Conservation (phyloP, 768 basidiomycete species). For the Megacollybia marginata region DNA sequence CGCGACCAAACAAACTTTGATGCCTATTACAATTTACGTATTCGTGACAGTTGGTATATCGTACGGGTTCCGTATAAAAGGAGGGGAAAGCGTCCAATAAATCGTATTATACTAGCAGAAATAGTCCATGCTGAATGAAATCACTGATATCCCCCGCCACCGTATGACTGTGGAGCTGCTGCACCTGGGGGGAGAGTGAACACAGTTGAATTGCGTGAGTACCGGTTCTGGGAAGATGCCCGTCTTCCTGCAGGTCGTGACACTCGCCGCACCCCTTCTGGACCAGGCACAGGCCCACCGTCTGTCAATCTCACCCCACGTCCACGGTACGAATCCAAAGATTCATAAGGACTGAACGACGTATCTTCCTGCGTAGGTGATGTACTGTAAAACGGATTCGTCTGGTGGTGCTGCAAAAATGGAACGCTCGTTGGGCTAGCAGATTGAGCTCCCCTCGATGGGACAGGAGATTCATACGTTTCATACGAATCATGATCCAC, state of each 20-base stretch:
- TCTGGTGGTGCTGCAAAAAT: constrained; percentile 28
- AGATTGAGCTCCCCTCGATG: background rate
- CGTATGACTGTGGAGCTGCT: constrained; percentile 47
- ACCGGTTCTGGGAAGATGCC: constrained; percentile 63
- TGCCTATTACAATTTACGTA: constrained; percentile 1
- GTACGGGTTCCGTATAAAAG: background rate
- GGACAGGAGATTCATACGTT: constrained; percentile 12
- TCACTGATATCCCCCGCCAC: background rate
- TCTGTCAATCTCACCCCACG: constrained; percentile 79
- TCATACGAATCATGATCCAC: constrained; percentile 33
- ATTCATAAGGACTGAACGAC: constrained; percentile 28
- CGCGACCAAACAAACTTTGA: background rate
- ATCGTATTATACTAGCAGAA: background rate
- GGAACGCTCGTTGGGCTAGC: background rate
- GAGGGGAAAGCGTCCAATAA: background rate
- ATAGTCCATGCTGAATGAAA: background rate
- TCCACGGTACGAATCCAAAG: constrained; percentile 23
- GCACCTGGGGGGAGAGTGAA: constrained; percentile 68
- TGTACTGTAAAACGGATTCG: constrained; percentile 47
- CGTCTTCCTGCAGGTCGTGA: constrained; percentile 53
- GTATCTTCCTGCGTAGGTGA: constrained; percentile 34
- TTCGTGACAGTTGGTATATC: background rate
- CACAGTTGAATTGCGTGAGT: constrained; percentile 52
- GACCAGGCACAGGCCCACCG: constrained; percentile 73
- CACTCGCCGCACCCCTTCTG: constrained; percentile 75